These are phyloP conservation scores for Piromyces finnis DNA, from an alignment of 192 early-diverging fungal species.

Conservation along the genomic window DNA sequence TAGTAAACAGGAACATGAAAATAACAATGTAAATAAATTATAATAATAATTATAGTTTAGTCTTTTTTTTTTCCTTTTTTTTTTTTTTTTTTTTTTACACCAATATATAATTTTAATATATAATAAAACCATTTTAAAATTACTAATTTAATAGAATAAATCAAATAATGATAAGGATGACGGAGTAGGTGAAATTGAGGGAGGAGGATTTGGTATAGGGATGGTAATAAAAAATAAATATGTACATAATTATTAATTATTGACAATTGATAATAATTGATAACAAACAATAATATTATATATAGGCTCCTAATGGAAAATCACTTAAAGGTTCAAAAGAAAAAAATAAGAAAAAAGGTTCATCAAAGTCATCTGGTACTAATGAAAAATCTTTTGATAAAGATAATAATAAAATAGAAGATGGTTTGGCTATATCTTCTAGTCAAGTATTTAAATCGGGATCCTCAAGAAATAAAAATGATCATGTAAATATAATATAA, in stretches of 20 bases:
- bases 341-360: background rate
- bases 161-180: constrained; percentile 24
- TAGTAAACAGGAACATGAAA: background rate
- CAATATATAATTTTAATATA: too few relatives aligned
- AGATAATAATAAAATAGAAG: background rate
- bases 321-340: background rate
- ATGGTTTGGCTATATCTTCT: background rate
- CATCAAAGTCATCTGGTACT: background rate
- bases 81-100: too few relatives aligned
- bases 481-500: too few relatives aligned
- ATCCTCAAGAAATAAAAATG: background rate
- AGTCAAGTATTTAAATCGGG: background rate
- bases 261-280: too few relatives aligned
- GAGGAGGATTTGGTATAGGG: constrained; percentile 34
- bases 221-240: too few relatives aligned
- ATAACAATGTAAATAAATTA: background rate
- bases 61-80: too few relatives aligned
- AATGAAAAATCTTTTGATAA: background rate
- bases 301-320: background rate
- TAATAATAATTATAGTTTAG: too few relatives aligned
- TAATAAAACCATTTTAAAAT: too few relatives aligned
- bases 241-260: too few relatives aligned
- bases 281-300: background rate
- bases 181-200: constrained; percentile 37
- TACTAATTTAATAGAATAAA: background rate